Conservation (phyloP, 2,329 filamentous ascomycete genomes). For the Colletotrichum liriopes region DNA sequence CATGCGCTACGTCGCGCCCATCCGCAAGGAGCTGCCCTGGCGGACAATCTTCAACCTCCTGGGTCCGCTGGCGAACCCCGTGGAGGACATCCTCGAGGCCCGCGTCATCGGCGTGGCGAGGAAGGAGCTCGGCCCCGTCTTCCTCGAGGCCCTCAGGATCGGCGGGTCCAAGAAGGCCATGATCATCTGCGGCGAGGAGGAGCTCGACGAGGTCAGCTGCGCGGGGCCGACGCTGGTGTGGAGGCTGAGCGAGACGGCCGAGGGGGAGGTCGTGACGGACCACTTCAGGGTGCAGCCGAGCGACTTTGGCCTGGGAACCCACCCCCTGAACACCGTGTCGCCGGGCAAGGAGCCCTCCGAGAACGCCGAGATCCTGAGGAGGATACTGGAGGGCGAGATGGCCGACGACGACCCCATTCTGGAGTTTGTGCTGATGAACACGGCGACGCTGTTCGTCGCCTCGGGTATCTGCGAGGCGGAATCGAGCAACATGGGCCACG, state of each 20-base stretch:
- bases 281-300: conserved; percentile 84
- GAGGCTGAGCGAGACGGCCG: conserved; percentile 70
- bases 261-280: conserved; percentile 70
- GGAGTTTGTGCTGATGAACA: conserved; percentile 95
- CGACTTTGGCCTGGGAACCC: conserved; percentile 88
- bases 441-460: conserved; percentile 88
- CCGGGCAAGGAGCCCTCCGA: conserved; percentile 88
- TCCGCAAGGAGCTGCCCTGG: conserved; percentile 91
- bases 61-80: conserved; percentile 91
- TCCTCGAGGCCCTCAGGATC: conserved; percentile 86
- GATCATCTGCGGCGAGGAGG: conserved; percentile 93
- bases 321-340: conserved; percentile 84
- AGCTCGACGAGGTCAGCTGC: conserved; percentile 95
- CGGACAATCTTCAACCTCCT: conserved; percentile 98
- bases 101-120: conserved; percentile 94
- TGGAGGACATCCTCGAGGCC: conserved; percentile 88
- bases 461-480: conserved; percentile 91
- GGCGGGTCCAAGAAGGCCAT: conserved; percentile 86
- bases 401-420: conserved; percentile 85
- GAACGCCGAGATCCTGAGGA: conserved; percentile 88
- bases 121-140: conserved; percentile 88
- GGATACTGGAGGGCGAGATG: conserved; percentile 82
- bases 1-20: conserved; percentile 89
- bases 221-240: conserved; percentile 92
- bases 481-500: conserved; percentile 82